Conservation (phyloP, 2,329 filamentous ascomycete species). For the Epichloe gansuensis region DNA sequence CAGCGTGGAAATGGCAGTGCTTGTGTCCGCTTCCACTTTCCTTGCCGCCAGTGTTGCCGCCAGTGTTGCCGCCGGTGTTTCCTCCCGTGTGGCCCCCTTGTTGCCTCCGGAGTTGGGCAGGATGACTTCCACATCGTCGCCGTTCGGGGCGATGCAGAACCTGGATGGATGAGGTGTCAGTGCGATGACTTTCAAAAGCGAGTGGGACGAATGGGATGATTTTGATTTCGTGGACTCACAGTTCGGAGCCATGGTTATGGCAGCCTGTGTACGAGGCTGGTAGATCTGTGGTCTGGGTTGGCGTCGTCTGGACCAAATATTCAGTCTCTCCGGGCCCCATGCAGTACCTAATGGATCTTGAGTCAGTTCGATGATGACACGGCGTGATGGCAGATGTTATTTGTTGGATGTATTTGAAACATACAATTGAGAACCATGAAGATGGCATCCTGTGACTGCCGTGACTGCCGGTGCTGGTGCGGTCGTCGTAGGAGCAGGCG, state of each 20-base stretch:
- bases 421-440: constrained; percentile 29
- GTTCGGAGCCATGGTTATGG: constrained; percentile 46
- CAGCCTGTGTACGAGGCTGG: constrained; percentile 53
- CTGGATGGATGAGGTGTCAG: constrained; percentile 23
- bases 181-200: constrained; percentile 4
- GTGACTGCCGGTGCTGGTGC: constrained; percentile 17
- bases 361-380: neutral
- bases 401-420: neutral
- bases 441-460: constrained; percentile 29
- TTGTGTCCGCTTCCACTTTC: constrained; percentile 5
- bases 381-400: neutral
- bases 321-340: constrained; percentile 28
- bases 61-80: constrained; percentile 1
- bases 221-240: constrained; percentile 26
- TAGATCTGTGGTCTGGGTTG: constrained; percentile 41
- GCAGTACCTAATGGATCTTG: constrained; percentile 27
- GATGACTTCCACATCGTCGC: constrained; percentile 47
- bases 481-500: constrained; percentile 17
- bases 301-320: constrained; percentile 31
- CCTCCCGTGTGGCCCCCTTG: constrained; percentile 8
- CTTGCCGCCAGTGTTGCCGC: neutral
- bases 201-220: neutral
- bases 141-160: constrained; percentile 48
- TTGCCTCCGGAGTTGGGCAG: constrained; percentile 15
- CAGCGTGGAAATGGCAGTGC: constrained; percentile 54